phyloP scores from a whole-genome alignment of 495 filamentous ascomycete species.

The Hypoxylon cercidicola region DNA sequence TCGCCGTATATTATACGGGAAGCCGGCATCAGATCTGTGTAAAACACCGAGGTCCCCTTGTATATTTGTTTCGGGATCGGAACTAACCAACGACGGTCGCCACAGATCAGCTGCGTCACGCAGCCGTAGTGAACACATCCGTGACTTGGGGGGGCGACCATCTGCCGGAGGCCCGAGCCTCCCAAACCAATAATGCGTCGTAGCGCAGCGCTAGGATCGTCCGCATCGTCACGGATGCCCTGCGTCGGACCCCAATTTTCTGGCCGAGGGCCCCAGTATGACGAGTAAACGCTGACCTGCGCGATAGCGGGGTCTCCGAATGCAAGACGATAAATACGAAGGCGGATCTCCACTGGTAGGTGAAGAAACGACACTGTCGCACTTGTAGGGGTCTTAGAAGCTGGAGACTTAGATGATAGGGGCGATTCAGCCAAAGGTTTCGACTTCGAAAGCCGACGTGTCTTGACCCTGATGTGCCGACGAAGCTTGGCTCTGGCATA shows the following conservation, averaged over 20 bases:
- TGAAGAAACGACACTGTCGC: conserved; percentile 27
- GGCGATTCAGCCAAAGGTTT: conserved; percentile 18
- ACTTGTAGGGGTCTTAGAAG: background rate
- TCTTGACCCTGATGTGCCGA: conserved; percentile 7
- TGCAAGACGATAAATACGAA: conserved; percentile 28
- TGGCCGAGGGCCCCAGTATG: conserved; percentile 24
- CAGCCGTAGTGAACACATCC: conserved; percentile 20
- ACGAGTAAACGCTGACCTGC: conserved; percentile 3
- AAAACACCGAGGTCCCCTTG: background rate
- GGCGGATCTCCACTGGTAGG: conserved; percentile 33
- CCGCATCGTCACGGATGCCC: conserved; percentile 32
- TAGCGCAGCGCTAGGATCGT: conserved; percentile 24
- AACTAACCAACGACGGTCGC: background rate
- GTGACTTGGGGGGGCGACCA: conserved; percentile 10
- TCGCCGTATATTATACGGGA: conserved; percentile 28
- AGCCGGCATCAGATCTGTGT: conserved; percentile 21
- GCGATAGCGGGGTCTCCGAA: conserved; percentile 5
- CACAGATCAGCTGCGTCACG: conserved; percentile 26
- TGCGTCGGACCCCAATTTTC: conserved; percentile 8
- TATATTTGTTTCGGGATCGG: background rate
- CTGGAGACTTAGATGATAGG: background rate
- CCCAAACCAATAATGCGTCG: conserved; percentile 18
- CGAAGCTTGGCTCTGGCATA: background rate
- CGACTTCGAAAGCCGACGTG: conserved; percentile 14
- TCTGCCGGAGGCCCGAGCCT: conserved; percentile 43